Base-by-base conservation (phyloP, 1,139 yeast species). In the Pichia sp. region DNA sequence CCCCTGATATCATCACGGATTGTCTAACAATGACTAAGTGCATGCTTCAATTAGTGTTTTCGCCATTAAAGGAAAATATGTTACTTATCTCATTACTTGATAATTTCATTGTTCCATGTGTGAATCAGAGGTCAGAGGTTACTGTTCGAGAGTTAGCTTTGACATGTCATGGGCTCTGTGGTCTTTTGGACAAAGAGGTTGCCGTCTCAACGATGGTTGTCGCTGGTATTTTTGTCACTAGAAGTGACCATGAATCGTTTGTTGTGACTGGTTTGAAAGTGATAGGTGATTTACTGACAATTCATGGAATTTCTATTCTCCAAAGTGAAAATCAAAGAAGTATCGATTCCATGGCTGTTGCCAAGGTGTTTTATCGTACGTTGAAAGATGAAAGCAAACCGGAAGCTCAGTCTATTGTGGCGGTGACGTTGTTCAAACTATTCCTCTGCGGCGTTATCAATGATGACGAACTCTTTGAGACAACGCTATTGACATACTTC, bases 351-450 rank as follows among this genome's bases (percentile, higher is more conserved):
- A 49, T 80, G 82, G 40, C 74, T 77, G 61, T 87, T 48, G 70
- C 87, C 59, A 82, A 85, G 64, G 73, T 87, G 49, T 85, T 87
- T 61, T 84, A 83, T 71, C 81, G 84, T 64, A 81, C 87, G 1
- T 73, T 91, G 60, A 79, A 79, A 58, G 76, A 81, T 56, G 74
- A 73, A 45, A 81, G 80, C 6, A 74, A 80, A 64, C 87, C 87
- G 0, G 81, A 79, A 45, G 76, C 90, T 30, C 97, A 89, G 67
- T 84, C 93, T 0, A 75, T 83, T 1, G 88, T 93, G 6, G 97
- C 95, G 0, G 96, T 89, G 65, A 96, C 97, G 0, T 73, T 92
- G 31, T 88, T 93, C 65, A 92, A 93, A 70, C 73, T 93, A 52
- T 82, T 86, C 63, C 75, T 93, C 53, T 89, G 93, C 14, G 96